A percentile compares a stretch with the other conserved stretches of the same genome.
These are phyloP conservation scores for Trichoderma sp. DNA, from an alignment of 2,329 filamentous ascomycete species.

Conservation along the genomic window DNA sequence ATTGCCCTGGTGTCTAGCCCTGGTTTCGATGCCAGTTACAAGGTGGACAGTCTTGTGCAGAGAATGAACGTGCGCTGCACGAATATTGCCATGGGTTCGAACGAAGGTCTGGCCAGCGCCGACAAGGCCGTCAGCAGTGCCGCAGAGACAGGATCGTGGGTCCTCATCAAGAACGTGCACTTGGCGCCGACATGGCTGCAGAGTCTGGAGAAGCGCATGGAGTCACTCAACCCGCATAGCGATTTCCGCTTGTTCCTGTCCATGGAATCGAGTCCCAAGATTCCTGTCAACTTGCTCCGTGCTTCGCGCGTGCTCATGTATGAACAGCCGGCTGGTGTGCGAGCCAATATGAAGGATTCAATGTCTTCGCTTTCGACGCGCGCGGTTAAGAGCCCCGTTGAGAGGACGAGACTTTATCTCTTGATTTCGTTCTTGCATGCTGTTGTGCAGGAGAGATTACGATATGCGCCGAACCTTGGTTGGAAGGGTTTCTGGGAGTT, in stretches of 20 bases:
- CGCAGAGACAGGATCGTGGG: conserved; percentile 89
- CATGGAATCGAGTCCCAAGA: conserved; percentile 96
- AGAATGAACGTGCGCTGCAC: conserved; percentile 78
- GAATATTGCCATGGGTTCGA: conserved; percentile 98
- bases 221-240: conserved; percentile 87
- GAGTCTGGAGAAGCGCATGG: conserved; percentile 93
- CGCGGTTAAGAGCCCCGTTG: conserved; percentile 78
- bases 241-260: conserved; percentile 95
- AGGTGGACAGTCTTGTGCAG: conserved; percentile 93
- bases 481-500: conserved; percentile 99
- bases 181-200: conserved; percentile 94
- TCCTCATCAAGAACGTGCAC: conserved; percentile 98
- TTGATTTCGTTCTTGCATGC: conserved; percentile 93
- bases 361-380: conserved; percentile 77
- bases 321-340: conserved; percentile 93
- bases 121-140: conserved; percentile 95
- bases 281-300: conserved; percentile 90
- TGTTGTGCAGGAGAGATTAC: conserved; percentile 88
- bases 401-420: conserved; percentile 85
- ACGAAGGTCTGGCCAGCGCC: conserved; percentile 85
- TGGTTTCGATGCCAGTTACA: conserved; percentile 98
- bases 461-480: conserved; percentile 88
- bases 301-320: conserved; percentile 95
- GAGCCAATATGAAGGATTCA: conserved; percentile 98
- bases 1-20: conserved; percentile 92